These are phyloP conservation scores for Capsicum rhomboideum DNA, from an alignment of 257 asterid genomes.

Conservation along the genomic window DNA sequence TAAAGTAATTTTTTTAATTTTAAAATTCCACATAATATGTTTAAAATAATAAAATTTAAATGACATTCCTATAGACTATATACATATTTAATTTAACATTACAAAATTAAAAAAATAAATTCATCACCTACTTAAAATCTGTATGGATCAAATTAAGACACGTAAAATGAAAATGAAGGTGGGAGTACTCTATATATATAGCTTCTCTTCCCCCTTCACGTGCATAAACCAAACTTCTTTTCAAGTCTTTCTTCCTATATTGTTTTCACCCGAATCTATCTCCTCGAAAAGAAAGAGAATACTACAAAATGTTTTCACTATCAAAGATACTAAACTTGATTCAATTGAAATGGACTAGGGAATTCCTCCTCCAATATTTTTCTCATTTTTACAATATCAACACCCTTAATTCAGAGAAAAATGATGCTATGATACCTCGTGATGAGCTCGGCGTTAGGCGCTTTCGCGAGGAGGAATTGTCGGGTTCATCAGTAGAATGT, in stretches of 20 bases:
- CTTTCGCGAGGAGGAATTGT: neutral
- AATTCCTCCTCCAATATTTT: neutral
- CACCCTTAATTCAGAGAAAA: neutral
- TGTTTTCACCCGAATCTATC: no score
- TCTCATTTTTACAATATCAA: neutral
- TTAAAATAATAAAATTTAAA: no score
- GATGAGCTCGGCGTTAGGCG: neutral
- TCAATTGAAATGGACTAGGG: neutral
- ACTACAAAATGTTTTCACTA: neutral
- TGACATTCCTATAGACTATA: no score
- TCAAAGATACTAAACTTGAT: neutral
- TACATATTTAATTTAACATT: no score
- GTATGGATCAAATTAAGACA: no score
- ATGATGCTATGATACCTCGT: neutral
- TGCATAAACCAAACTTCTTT: neutral
- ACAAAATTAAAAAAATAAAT: no score
- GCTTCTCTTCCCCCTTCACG: neutral
- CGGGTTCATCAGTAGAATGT: neutral
- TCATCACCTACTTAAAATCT: no score
- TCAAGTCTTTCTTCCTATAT: neutral
- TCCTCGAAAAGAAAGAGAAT: neutral
- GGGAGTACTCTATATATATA: no score
- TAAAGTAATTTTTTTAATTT: no score
- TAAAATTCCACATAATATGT: no score
- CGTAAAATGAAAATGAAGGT: no score